Evolutionary conservation across 2,329 filamentous ascomycete genomes (phyloP).

Genomic region (Beauveria sp.): DNA sequence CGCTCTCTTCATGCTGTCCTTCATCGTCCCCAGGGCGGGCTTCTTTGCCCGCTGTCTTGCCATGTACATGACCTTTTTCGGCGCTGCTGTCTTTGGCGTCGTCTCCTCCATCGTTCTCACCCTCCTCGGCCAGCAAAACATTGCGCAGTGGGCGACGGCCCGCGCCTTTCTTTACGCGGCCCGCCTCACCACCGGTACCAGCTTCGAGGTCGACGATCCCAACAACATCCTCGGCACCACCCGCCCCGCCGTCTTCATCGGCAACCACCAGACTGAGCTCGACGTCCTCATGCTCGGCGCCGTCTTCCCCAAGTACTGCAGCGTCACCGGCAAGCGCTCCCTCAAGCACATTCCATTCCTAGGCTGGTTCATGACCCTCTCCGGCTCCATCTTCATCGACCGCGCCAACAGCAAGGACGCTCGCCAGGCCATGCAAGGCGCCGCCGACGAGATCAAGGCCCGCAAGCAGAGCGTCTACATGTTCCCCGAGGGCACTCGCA

Average conservation of each 20-base stretch:
- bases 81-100: constrained; percentile 65
- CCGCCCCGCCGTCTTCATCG: constrained; percentile 83
- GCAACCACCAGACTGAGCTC: constrained; percentile 94
- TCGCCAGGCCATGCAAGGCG: constrained; percentile 75
- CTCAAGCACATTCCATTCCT: constrained; percentile 75
- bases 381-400: constrained; percentile 91
- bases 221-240: constrained; percentile 52
- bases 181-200: constrained; percentile 66
- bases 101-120: constrained; percentile 65
- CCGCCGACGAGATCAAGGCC: constrained; percentile 68
- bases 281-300: constrained; percentile 86
- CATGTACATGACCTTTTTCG: constrained; percentile 54
- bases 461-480: constrained; percentile 74
- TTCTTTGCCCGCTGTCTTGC: constrained; percentile 65
- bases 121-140: constrained; percentile 61
- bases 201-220: constrained; percentile 66
- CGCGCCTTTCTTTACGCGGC: constrained; percentile 76
- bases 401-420: constrained; percentile 77
- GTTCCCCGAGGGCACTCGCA: constrained; percentile 88
- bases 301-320: constrained; percentile 87
- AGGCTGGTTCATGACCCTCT: constrained; percentile 89
- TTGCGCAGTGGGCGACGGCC: constrained; percentile 79
- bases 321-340: constrained; percentile 84
- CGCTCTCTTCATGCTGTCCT: constrained; percentile 55
- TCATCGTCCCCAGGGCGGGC: constrained; percentile 49